Evolutionary conservation across 2,329 filamentous ascomycete genomes (phyloP).

Genomic region (Fusarium subglutinans): DNA sequence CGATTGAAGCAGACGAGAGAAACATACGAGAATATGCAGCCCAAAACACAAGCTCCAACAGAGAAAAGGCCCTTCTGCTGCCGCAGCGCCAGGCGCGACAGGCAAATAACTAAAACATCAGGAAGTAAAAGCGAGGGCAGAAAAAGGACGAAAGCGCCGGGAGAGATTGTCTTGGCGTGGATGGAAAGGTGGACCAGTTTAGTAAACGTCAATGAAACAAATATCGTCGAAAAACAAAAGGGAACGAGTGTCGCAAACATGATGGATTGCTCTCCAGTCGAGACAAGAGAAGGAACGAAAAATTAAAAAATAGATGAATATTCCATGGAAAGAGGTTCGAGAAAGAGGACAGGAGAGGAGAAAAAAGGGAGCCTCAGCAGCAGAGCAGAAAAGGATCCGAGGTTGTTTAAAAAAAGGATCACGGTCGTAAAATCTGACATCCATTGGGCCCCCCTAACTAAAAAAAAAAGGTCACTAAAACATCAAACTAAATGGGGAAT

Average conservation of each 20-base stretch:
- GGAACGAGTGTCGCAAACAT: constrained; percentile 40
- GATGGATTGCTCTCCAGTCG: not conserved
- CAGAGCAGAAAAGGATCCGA: not conserved
- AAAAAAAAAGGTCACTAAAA: not conserved
- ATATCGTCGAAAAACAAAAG: constrained; percentile 44
- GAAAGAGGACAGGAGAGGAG: not conserved
- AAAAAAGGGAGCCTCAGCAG: not conserved
- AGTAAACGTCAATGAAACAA: constrained; percentile 42
- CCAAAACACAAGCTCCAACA: constrained; percentile 35
- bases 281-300: not conserved
- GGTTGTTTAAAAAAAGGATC: not conserved
- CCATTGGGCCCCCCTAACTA: not conserved
- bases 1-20: too few relatives aligned
- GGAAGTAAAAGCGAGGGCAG: constrained; percentile 44
- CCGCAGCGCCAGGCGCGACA: constrained; percentile 43
- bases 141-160: constrained; percentile 39
- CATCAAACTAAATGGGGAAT: not conserved
- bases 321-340: not conserved
- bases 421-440: not conserved
- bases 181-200: constrained; percentile 45
- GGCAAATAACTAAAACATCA: constrained; percentile 40
- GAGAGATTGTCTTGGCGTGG: constrained; percentile 40
- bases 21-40: constrained; percentile 41
- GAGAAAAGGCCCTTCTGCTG: constrained; percentile 39
- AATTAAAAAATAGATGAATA: not conserved